These are phyloP conservation scores for Funneliformis geosporum DNA, from an alignment of 192 early-diverging fungal genomes.

Conservation along the genomic window DNA sequence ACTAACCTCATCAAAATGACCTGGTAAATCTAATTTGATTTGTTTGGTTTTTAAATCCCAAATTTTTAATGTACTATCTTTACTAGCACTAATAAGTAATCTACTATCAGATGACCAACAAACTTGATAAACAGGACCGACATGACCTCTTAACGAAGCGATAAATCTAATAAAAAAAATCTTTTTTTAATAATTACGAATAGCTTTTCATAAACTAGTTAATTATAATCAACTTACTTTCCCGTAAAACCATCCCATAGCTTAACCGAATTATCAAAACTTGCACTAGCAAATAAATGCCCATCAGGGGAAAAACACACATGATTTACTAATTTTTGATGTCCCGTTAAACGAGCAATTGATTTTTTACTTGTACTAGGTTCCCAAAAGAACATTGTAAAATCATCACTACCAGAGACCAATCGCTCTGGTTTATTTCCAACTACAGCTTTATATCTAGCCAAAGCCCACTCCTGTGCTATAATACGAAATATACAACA, in stretches of 20 bases:
- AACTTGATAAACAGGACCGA: constrained; percentile 95
- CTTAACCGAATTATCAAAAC: constrained; percentile 97
- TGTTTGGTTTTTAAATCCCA: constrained; percentile 92
- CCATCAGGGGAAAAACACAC: constrained; percentile 94
- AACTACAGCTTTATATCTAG: constrained; percentile 75
- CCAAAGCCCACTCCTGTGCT: constrained; percentile 71
- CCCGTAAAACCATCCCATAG: constrained; percentile 92
- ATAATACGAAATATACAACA: too few relatives aligned
- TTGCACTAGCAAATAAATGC: constrained; percentile 82
- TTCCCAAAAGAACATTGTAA: constrained; percentile 97
- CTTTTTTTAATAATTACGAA: neutral
- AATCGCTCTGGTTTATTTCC: constrained; percentile 75
- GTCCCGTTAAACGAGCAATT: constrained; percentile 81
- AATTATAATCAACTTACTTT: constrained; percentile 52
- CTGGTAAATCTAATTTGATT: constrained; percentile 92
- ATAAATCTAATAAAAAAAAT: constrained; percentile 60
- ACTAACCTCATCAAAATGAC: constrained; percentile 87
- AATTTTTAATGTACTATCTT: constrained; percentile 91
- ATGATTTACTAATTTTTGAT: constrained; percentile 95
- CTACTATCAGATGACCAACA: constrained; percentile 93
- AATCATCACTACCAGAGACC: constrained; percentile 95
- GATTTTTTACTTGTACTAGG: constrained; percentile 79
- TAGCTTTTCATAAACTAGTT: too few relatives aligned
- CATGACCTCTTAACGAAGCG: constrained; percentile 91
- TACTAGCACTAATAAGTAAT: constrained; percentile 85